Conservation (phyloP, 2,329 filamentous ascomycete species). For the Albifimbria verrucaria region DNA sequence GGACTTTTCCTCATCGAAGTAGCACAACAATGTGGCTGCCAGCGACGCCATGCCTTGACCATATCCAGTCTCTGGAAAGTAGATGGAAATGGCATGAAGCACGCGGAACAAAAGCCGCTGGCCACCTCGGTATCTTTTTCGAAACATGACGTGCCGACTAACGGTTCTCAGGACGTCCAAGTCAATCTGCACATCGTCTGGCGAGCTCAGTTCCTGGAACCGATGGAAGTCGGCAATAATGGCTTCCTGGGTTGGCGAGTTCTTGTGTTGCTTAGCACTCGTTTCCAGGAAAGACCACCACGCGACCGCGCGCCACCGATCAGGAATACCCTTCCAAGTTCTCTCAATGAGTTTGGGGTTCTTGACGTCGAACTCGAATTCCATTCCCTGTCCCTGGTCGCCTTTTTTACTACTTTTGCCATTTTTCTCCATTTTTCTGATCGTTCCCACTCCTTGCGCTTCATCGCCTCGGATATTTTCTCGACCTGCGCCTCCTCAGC, state of each 20-base stretch:
- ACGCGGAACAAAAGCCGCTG: constrained; percentile 91
- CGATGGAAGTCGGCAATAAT: constrained; percentile 70
- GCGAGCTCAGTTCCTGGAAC: constrained; percentile 69
- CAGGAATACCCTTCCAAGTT: constrained; percentile 97
- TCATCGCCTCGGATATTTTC: constrained; percentile 51
- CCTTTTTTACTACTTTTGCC: constrained; percentile 56
- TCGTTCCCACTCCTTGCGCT: constrained; percentile 60
- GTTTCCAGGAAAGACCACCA: constrained; percentile 91
- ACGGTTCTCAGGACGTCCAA: constrained; percentile 95
- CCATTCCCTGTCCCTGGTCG: constrained; percentile 52
- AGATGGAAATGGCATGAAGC: constrained; percentile 85
- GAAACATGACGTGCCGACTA: constrained; percentile 95
- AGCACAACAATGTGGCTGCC: constrained; percentile 88
- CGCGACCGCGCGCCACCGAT: constrained; percentile 87
- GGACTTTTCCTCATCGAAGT: constrained; percentile 91
- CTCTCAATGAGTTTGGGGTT: constrained; percentile 84
- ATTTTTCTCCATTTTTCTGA: constrained; percentile 67
- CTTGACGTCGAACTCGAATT: constrained; percentile 72
- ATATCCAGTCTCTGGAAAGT: constrained; percentile 88
- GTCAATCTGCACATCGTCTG: constrained; percentile 95
- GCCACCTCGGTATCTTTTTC: constrained; percentile 83
- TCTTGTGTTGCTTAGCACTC: constrained; percentile 65
- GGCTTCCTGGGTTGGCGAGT: constrained; percentile 62
- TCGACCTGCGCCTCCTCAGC: constrained; percentile 53
- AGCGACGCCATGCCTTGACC: constrained; percentile 97